These are phyloP conservation scores for Bryoglossum gracile DNA, from an alignment of 495 filamentous ascomycete genomes.

Conservation along the genomic window DNA sequence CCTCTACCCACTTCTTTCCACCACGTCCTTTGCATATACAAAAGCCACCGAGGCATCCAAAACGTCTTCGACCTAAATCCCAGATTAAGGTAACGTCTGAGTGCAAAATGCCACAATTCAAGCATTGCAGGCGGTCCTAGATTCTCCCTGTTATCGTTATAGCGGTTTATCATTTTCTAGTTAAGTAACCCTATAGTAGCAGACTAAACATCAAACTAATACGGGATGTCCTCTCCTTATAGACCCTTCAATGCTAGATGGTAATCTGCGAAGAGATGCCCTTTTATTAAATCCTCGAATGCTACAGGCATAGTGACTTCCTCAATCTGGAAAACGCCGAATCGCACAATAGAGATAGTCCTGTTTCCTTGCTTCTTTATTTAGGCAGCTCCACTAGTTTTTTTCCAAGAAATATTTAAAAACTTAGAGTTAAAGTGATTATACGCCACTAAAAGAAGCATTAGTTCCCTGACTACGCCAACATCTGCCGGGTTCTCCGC, in stretches of 20 bases:
- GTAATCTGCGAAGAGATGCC: background rate
- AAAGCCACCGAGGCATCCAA: background rate
- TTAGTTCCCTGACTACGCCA: conserved; percentile 9
- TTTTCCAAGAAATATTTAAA: background rate
- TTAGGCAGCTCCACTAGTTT: background rate
- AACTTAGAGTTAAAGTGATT: conserved; percentile 13
- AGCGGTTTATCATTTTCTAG: background rate
- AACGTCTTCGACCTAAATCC: conserved; percentile 8
- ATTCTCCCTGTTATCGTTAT: background rate
- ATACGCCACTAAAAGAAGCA: conserved; percentile 14
- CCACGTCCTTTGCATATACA: too few relatives aligned
- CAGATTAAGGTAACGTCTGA: conserved; percentile 12
- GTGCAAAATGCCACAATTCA: conserved; percentile 10
- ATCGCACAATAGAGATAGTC: conserved; percentile 10
- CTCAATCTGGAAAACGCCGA: conserved; percentile 13
- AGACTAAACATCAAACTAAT: conserved; percentile 2
- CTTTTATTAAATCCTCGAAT: conserved; percentile 8
- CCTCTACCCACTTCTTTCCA: background rate
- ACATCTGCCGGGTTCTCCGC: conserved; percentile 4
- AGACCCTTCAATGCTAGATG: conserved; percentile 6
- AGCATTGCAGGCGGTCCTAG: conserved; percentile 6
- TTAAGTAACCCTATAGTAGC: conserved; percentile 3
- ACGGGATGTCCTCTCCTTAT: conserved; percentile 4
- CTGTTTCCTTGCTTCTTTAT: conserved; percentile 10
- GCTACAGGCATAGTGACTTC: conserved; percentile 10